A percentile compares a stretch with the other conserved stretches of the same genome.
These are phyloP conservation scores for Phytophthora kernoviae DNA, from an alignment of 352 stramenopile genomes.

Conservation along the genomic window DNA sequence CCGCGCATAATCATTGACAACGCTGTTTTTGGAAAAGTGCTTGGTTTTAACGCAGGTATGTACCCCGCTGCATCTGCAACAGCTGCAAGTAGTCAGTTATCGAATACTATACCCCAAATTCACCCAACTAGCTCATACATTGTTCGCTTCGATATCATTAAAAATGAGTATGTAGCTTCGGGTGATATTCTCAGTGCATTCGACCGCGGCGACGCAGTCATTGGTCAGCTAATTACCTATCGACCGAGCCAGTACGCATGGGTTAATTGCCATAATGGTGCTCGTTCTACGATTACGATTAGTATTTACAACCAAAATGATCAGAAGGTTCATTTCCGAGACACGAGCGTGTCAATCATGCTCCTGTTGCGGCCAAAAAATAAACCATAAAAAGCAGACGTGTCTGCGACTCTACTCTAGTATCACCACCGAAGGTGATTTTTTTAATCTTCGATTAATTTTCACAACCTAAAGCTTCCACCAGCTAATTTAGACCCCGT, in stretches of 20 bases:
- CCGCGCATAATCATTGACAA: slow-evolving; percentile 20
- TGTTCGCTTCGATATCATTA: slow-evolving; percentile 4
- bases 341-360: not conserved
- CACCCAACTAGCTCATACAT: slow-evolving; percentile 7
- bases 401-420: too few relatives aligned
- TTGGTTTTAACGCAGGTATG: slow-evolving; percentile 7
- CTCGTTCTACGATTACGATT: not conserved
- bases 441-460: not conserved
- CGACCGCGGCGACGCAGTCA: not conserved
- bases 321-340: not conserved
- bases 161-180: slow-evolving; percentile 5
- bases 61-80: slow-evolving; percentile 9
- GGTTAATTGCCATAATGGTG: not conserved
- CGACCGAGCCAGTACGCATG: slow-evolving; percentile 1
- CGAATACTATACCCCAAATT: slow-evolving; percentile 6
- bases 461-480: not conserved
- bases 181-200: slow-evolving; percentile 3
- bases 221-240: slow-evolving; percentile 7
- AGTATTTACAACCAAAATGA: slow-evolving; percentile 3
- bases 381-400: not conserved
- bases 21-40: slow-evolving; percentile 2
- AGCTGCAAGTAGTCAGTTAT: not conserved
- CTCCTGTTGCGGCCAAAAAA: not conserved
- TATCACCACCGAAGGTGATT: not conserved
- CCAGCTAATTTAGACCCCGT: not conserved